Base-by-base conservation (phyloP, 805 yeast genomes). In the Sugiyamaella chiloensis region DNA sequence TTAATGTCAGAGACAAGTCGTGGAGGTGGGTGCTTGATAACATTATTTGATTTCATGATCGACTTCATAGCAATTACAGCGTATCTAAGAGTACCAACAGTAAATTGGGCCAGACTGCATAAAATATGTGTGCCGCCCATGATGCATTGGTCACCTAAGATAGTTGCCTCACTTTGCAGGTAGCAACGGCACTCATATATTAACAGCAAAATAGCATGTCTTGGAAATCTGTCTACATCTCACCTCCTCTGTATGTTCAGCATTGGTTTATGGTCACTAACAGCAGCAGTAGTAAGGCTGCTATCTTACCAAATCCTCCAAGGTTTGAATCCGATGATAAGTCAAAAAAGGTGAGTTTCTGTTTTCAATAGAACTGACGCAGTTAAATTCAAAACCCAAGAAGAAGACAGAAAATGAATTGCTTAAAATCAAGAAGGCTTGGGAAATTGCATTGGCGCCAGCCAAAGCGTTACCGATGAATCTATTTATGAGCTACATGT, bases 381-480 rank as follows among this genome's bases (percentile, higher is more conserved):
- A 23, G 30, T 11, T 36, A 17, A 14, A 26, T 14, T 32, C 29
- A 19, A 46, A 46, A 31, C 2, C 49, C 9, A 30, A 16, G 24
- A 20, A 14, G 14, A n/a, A 17, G 19, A 40, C 19, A 7, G 48
- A 47, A 20, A 43, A 53, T 30, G 52, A 51, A 19, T 16, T 40
- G 2, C 59, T 63, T 35, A 64, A 64, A 52, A 58, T 64, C 23
- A 55, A 82, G 59, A 85, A 85, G 59, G 90, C 95, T 0, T 88
- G 96, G 96, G 93, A 86, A 49, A 61, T 86, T 31, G 95, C 96
- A 2, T 66, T 78, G 12, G 80, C 81, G 1, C 96, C 97, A 0
- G 86, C 88, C 2, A 91, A 89, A 62, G 67, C 77, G 6, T 75
- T 93, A n/a, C 96, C 97, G 5, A 85, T 88, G 95, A 93, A 87